A percentile compares a stretch with the other conserved stretches of the same genome.
Conservation (phyloP, 2,329 filamentous ascomycete species). For the Laburnicola sp. region DNA sequence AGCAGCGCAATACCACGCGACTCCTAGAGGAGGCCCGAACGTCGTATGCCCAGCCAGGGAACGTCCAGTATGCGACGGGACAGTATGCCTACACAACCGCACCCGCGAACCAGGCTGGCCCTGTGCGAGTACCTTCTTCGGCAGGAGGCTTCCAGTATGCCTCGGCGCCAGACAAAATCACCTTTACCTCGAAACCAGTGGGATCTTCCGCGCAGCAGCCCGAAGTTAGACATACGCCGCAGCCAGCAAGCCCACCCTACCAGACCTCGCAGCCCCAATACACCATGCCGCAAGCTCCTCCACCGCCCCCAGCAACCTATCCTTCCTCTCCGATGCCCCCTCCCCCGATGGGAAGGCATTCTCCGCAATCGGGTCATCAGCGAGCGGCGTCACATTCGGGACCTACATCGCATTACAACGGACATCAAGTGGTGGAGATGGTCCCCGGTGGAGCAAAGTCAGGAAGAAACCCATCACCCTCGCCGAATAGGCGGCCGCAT, state of each 20-base stretch:
- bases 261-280: conserved; percentile 29
- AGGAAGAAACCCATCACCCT: conserved; percentile 34
- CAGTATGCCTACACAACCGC: conserved; percentile 34
- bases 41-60: conserved; percentile 29
- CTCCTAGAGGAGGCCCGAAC: conserved; percentile 12
- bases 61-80: conserved; percentile 38
- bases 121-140: conserved; percentile 24
- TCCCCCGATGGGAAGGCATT: conserved; percentile 37
- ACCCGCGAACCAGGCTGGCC: conserved; percentile 27
- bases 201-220: conserved; percentile 25
- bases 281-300: conserved; percentile 29
- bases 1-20: conserved; percentile 20
- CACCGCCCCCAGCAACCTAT: conserved; percentile 19
- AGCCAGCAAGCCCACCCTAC: conserved; percentile 27
- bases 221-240: conserved; percentile 30
- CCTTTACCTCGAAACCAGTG: conserved; percentile 49
- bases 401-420: conserved; percentile 27
- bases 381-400: conserved; percentile 28
- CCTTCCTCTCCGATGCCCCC: conserved; percentile 38
- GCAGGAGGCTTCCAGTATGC: conserved; percentile 46
- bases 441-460: conserved; percentile 41
- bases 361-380: conserved; percentile 31
- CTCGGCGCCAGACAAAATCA: conserved; percentile 45
- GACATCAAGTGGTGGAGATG: conserved; percentile 48
- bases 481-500: conserved; percentile 39